Conservation (phyloP, 169 alveolate species). For the Cryptosporidium xiaoi region DNA sequence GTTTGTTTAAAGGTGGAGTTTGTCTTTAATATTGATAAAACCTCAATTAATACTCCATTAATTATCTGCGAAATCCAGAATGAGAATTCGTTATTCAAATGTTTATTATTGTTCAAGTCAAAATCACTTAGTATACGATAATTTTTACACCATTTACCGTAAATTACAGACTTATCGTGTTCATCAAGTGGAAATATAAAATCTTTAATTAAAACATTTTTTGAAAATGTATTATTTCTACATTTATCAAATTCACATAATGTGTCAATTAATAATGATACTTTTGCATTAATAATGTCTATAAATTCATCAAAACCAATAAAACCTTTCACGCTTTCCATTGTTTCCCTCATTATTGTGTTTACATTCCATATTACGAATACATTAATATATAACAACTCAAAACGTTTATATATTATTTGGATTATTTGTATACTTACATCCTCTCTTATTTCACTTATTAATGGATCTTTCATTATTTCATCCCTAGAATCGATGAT, state of each 20-base stretch:
- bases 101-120: conserved; percentile 33
- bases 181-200: conserved; percentile 31
- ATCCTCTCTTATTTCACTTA: conserved; percentile 16
- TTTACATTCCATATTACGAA: conserved; percentile 60
- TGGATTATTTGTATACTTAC: conserved; percentile 23
- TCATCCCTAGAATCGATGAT: not conserved
- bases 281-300: not conserved
- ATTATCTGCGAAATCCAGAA: conserved; percentile 41
- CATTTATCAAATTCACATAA: not conserved
- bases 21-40: not conserved
- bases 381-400: conserved; percentile 10
- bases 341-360: not conserved
- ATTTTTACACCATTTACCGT: conserved; percentile 23
- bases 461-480: not conserved
- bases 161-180: conserved; percentile 7
- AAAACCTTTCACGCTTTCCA: not conserved
- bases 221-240: not conserved
- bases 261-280: not conserved
- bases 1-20: not conserved
- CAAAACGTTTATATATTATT: conserved; percentile 27
- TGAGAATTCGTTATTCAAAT: conserved; percentile 17
- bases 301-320: conserved; percentile 4
- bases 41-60: conserved; percentile 49
- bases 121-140: conserved; percentile 19
- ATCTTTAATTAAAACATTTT: conserved; percentile 15